phyloP scores from a whole-genome alignment of 1,284 basidiomycete species.

The Ceratobasidium papillatum region DNA sequence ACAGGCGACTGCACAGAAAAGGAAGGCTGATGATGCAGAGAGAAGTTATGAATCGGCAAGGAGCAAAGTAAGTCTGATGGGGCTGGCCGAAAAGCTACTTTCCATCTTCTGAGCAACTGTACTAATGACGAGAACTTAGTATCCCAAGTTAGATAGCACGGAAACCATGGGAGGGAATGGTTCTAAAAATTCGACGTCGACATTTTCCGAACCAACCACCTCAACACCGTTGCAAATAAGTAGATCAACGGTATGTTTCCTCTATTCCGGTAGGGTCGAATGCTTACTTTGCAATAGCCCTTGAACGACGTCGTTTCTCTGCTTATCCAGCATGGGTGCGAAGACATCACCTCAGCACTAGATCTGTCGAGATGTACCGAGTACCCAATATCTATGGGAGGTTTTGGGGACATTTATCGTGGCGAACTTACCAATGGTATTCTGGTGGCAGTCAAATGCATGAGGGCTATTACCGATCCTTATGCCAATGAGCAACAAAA shows the following conservation, averaged over 20 bases:
- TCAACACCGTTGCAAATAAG: neutral
- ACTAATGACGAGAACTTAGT: no score
- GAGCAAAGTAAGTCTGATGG: no score
- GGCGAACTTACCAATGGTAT: neutral
- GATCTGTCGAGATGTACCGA: neutral
- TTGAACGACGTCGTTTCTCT: neutral
- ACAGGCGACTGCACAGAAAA: no score
- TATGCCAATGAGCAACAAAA: neutral
- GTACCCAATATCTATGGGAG: neutral
- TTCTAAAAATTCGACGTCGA: neutral
- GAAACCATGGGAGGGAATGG: no score
- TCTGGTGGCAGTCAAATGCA: conserved; percentile 9
- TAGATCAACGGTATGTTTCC: neutral
- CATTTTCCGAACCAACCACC: neutral
- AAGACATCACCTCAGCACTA: neutral
- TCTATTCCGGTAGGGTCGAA: neutral
- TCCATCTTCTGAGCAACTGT: neutral
- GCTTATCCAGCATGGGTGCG: neutral
- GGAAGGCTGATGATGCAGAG: no score
- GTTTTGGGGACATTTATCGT: conserved; percentile 18
- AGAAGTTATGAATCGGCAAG: no score
- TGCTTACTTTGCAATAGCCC: neutral
- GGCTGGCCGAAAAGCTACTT: no score
- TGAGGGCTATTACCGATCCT: neutral
- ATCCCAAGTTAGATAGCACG: no score